Evolutionary conservation across 345 rosid genomes (phyloP).

Genomic region (Ceriops zippeliana): DNA sequence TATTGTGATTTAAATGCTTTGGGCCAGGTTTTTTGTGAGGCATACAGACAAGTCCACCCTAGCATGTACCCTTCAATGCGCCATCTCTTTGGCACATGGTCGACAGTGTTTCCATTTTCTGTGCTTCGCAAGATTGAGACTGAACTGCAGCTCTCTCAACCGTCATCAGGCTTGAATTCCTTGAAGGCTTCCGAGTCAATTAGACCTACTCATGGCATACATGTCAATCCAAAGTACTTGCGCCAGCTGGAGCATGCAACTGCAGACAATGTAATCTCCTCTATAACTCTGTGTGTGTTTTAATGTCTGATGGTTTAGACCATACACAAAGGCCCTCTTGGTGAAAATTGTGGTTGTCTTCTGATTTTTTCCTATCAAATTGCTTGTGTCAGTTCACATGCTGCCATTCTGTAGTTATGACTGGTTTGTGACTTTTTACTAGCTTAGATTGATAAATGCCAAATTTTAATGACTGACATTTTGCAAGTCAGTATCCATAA

Average conservation of each 20-base stretch:
- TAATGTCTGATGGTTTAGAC: not conserved
- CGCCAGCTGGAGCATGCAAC: constrained; percentile 70
- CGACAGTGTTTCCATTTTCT: constrained; percentile 66
- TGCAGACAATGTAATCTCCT: constrained; percentile 63
- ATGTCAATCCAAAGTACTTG: constrained; percentile 94
- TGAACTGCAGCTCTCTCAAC: constrained; percentile 58
- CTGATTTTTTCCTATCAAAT: too few relatives aligned
- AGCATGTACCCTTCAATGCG: constrained; percentile 70
- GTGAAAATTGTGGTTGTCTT: too few relatives aligned
- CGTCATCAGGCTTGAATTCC: constrained; percentile 44
- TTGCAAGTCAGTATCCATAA: too few relatives aligned
- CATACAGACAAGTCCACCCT: constrained; percentile 79
- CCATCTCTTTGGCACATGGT: constrained; percentile 96
- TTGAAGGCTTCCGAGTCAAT: constrained; percentile 63
- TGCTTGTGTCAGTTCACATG: too few relatives aligned
- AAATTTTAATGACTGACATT: too few relatives aligned
- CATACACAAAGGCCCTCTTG: not conserved
- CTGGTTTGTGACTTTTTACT: too few relatives aligned
- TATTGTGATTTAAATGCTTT: not conserved
- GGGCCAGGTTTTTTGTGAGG: constrained; percentile 71
- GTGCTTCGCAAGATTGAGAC: constrained; percentile 69
- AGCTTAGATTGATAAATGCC: too few relatives aligned
- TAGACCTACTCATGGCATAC: constrained; percentile 83
- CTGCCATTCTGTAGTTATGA: too few relatives aligned
- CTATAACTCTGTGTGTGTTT: not conserved